These are phyloP conservation scores for Colletotrichum gigasporum DNA, from an alignment of 2,329 filamentous ascomycete genomes.

Conservation along the genomic window DNA sequence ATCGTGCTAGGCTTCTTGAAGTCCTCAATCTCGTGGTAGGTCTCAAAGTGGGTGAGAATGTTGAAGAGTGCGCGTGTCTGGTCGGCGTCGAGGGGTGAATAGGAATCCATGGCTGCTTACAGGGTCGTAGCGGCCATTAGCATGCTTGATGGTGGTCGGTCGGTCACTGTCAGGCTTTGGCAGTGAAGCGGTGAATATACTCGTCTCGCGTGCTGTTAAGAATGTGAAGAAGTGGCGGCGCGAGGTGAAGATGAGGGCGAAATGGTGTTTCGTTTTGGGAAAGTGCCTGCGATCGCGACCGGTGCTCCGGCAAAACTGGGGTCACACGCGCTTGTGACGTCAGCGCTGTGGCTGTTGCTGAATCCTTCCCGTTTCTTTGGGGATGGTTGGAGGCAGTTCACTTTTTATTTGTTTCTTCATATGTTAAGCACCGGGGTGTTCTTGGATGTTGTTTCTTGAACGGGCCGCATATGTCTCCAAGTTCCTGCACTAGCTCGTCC, in stretches of 20 bases:
- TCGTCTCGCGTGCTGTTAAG: neutral
- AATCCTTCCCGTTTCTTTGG: neutral
- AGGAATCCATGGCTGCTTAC: constrained; percentile 12
- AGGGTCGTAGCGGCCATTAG: neutral
- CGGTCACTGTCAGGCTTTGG: neutral
- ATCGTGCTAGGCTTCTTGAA: constrained; percentile 75
- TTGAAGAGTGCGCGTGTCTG: constrained; percentile 66
- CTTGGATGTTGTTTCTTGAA: neutral
- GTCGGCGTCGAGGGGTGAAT: constrained; percentile 39
- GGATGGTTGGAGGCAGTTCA: neutral
- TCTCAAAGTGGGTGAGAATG: constrained; percentile 68
- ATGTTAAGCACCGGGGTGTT: neutral
- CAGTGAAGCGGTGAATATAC: neutral
- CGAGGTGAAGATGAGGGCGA: neutral
- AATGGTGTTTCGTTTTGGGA: constrained; percentile 6
- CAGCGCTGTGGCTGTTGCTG: neutral
- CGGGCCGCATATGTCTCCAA: too few relatives aligned
- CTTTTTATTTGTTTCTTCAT: constrained; percentile 1
- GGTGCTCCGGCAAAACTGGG: constrained; percentile 2
- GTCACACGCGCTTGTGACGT: neutral
- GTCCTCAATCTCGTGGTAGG: constrained; percentile 74
- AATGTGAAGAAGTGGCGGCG: neutral
- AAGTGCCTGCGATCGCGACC: constrained; percentile 10
- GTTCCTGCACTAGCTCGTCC: neutral
- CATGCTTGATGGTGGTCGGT: neutral